Evolutionary conservation across 495 filamentous ascomycete genomes (phyloP).

Genomic region (Penicillium cosmopolitanum): DNA sequence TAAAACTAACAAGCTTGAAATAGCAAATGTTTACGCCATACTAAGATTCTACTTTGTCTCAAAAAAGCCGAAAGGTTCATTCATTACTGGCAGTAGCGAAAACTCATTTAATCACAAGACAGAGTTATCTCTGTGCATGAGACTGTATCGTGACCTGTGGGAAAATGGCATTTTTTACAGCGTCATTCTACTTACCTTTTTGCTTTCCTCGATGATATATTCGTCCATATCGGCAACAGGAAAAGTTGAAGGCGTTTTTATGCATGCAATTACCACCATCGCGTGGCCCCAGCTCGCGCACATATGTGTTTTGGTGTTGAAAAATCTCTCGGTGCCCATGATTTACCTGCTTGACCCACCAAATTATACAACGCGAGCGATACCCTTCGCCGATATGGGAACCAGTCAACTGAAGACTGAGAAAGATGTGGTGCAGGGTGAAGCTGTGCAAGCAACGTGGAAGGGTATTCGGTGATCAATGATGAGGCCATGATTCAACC

Average conservation of each 20-base stretch:
- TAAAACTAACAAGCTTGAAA: not conserved
- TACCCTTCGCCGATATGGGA: not conserved
- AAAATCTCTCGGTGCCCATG: constrained; percentile 32
- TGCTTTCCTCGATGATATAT: constrained; percentile 15
- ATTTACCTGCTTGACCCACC: constrained; percentile 34
- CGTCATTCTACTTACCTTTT: constrained; percentile 22
- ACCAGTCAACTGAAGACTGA: not conserved
- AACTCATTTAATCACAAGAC: constrained; percentile 33
- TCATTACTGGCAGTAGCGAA: constrained; percentile 41
- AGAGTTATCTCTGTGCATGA: constrained; percentile 13
- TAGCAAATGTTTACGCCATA: constrained; percentile 35
- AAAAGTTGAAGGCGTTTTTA: not conserved
- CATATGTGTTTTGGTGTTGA: constrained; percentile 27
- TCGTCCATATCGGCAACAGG: not conserved
- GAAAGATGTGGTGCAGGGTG: not conserved
- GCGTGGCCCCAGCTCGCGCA: constrained; percentile 38
- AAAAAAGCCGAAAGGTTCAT: constrained; percentile 39
- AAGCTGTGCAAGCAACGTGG: not conserved
- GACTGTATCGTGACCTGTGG: constrained; percentile 23
- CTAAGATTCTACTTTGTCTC: constrained; percentile 35
- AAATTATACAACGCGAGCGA: constrained; percentile 9
- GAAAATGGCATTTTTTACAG: constrained; percentile 31
- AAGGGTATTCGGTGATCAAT: not conserved
- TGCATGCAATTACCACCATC: constrained; percentile 22
- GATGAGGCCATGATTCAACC: not conserved